Conservation (phyloP, 495 filamentous ascomycete species). For the Talaromyces ruber region DNA sequence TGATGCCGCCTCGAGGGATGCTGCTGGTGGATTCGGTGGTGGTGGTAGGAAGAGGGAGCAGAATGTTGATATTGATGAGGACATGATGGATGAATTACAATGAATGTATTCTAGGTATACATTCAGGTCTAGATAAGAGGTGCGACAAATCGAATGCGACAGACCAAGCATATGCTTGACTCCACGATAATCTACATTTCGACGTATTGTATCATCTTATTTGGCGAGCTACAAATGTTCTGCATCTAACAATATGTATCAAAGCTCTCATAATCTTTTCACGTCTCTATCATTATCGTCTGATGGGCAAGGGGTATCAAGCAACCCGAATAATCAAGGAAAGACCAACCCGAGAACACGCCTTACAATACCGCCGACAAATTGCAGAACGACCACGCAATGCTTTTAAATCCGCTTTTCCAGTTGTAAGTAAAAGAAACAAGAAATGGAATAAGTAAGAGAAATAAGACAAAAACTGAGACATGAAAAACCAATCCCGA, state of each 20-base stretch:
- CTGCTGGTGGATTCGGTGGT: constrained; percentile 9
- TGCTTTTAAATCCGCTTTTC: not conserved
- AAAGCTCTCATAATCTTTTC: not conserved
- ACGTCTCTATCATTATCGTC: constrained; percentile 1
- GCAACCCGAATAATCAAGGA: not conserved
- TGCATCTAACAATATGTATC: not conserved
- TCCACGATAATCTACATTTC: not conserved
- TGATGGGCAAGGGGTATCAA: constrained; percentile 4
- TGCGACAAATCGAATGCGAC: not conserved
- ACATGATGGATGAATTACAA: constrained; percentile 54
- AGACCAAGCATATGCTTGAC: not conserved
- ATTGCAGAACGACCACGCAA: not conserved
- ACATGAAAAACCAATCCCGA: constrained; percentile 16
- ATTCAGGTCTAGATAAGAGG: not conserved
- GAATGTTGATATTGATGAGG: constrained; percentile 50
- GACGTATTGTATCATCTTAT: not conserved
- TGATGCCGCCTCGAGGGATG: constrained; percentile 19
- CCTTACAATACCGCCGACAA: constrained; percentile 1
- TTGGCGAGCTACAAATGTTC: not conserved
- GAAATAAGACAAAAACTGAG: constrained; percentile 5
- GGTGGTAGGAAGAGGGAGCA: constrained; percentile 17
- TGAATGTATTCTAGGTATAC: not conserved
- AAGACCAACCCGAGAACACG: not conserved
- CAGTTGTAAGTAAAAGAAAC: not conserved
- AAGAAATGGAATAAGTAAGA: not conserved